Percentiles rank a stretch among this genome's conserved stretches.
Conservation (phyloP, 495 filamentous ascomycete species). For the Copromyces sp. region DNA sequence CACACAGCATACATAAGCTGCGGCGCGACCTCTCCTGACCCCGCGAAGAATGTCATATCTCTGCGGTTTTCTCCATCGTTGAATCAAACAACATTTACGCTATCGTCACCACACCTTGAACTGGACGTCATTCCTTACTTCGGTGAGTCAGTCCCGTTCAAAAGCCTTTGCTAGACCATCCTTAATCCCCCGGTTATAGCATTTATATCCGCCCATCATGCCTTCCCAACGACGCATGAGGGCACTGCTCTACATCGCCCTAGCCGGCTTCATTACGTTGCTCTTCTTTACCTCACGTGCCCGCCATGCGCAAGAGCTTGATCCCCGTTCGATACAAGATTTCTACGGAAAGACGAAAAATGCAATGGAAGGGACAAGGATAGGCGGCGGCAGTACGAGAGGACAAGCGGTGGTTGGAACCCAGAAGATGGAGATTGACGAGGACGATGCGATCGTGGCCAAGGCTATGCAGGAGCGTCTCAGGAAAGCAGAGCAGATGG, state of each 20-base stretch:
- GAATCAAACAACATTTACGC: neutral
- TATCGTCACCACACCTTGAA: neutral
- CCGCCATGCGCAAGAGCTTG: conserved; percentile 24
- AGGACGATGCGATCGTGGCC: conserved; percentile 31
- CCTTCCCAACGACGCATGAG: conserved; percentile 60
- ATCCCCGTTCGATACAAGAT: conserved; percentile 31
- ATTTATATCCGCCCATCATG: conserved; percentile 39
- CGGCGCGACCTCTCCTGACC: neutral
- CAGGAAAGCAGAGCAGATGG: conserved; percentile 42
- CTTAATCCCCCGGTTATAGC: neutral
- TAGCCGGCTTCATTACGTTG: conserved; percentile 46
- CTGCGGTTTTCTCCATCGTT: neutral
- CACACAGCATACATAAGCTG: neutral
- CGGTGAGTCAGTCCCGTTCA: neutral
- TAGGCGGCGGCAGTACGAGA: conserved; percentile 1
- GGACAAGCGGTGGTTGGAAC: conserved; percentile 24
- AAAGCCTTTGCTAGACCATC: neutral
- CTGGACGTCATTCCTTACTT: neutral
- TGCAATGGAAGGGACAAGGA: conserved; percentile 31
- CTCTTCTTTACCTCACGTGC: conserved; percentile 50
- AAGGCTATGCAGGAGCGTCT: conserved; percentile 35
- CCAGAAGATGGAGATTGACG: conserved; percentile 36
- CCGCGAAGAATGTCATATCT: neutral
- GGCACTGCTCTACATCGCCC: conserved; percentile 44
- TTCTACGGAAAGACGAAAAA: conserved; percentile 48